Base-by-base conservation (phyloP, 768 basidiomycete genomes). In the Leccinum subgranulosum region DNA sequence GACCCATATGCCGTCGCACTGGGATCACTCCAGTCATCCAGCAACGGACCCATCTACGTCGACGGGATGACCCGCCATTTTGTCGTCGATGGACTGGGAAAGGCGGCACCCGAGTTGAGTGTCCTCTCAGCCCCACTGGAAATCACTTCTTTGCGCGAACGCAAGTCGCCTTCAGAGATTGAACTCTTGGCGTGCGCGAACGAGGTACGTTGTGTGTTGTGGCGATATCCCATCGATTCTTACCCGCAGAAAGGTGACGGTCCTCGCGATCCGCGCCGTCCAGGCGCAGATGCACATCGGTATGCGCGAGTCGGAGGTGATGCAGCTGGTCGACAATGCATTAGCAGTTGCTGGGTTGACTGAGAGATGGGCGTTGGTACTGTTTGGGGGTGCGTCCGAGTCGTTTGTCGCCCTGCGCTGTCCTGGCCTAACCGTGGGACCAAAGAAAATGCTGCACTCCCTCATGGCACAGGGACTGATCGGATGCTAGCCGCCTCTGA, bases 371-470 rank as follows among this genome's bases (percentile, higher is more conserved):
- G 85, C 83, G 19, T 74, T 92, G 33, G 85, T 89, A 3, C 76
- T 93, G 19, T 93, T 95, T 66, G 91, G 92, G 66, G 86, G 91
- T 90, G 60, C 56, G 81, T n/a, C n/a, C n/a, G n/a, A n/a, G n/a
- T 73, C 14, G 17, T 43, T 21, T 14, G 19, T 39, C 31, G 4
- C 39, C 25, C 11, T 39, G 27, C 6, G 7, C 9, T 15, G 6
- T 33, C 43, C 54, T 7, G 33, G 56, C 33, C 49, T 63, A 29
- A 60, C 49, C 17, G 11, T 48, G 19, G 46, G 10, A 54, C 25
- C 49, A 7, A 68, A 94, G 92, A 88, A 58, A 90, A 94, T 63
- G 92, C 91, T 6, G 92, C 91, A 3, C 81, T 92, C 23, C 92
- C 92, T 3, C 93, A 94, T 68, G 94, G 92, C 6, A 78, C 80